Evolutionary conservation across 495 filamentous ascomycete genomes (phyloP).

Genomic region (Lophium mytilinum): DNA sequence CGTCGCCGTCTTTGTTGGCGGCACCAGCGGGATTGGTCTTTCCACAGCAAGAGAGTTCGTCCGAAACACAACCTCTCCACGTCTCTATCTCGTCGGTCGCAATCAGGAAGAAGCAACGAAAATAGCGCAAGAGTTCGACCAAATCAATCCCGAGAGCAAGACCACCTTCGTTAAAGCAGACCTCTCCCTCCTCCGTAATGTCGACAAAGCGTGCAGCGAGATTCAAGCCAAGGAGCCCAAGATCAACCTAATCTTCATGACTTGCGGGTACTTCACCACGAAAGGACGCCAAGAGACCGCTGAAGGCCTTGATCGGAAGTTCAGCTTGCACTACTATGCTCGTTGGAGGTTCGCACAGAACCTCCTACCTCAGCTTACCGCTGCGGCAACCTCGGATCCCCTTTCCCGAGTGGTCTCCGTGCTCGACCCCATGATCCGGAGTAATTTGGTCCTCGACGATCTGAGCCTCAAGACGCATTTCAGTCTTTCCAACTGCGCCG

Average conservation of each 20-base stretch:
- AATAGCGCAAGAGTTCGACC: conserved; percentile 27
- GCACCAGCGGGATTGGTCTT: conserved; percentile 39
- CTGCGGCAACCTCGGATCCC: conserved; percentile 12
- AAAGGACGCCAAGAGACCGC: conserved; percentile 42
- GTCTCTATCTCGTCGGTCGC: conserved; percentile 38
- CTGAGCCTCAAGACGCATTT: neutral
- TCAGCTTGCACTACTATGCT: conserved; percentile 51
- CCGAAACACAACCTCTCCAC: conserved; percentile 28
- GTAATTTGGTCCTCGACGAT: neutral
- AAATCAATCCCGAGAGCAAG: conserved; percentile 40
- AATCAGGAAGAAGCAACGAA: conserved; percentile 29
- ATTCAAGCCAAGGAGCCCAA: conserved; percentile 47
- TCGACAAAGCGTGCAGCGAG: conserved; percentile 52
- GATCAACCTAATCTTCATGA: conserved; percentile 58
- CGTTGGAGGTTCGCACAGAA: conserved; percentile 51
- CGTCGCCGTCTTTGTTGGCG: conserved; percentile 48
- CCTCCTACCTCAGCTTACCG: conserved; percentile 25
- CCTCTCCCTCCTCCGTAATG: conserved; percentile 47
- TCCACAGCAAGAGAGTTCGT: conserved; percentile 38
- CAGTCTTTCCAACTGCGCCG: neutral
- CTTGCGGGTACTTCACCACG: conserved; percentile 37
- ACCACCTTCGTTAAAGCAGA: conserved; percentile 52
- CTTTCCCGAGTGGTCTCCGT: neutral
- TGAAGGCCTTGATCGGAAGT: conserved; percentile 49
- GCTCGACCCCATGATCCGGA: neutral